Percentiles rank a stretch among this genome's conserved stretches.
These are phyloP conservation scores for Candida oleophila DNA, from an alignment of 805 yeast species.

Conservation along the genomic window DNA sequence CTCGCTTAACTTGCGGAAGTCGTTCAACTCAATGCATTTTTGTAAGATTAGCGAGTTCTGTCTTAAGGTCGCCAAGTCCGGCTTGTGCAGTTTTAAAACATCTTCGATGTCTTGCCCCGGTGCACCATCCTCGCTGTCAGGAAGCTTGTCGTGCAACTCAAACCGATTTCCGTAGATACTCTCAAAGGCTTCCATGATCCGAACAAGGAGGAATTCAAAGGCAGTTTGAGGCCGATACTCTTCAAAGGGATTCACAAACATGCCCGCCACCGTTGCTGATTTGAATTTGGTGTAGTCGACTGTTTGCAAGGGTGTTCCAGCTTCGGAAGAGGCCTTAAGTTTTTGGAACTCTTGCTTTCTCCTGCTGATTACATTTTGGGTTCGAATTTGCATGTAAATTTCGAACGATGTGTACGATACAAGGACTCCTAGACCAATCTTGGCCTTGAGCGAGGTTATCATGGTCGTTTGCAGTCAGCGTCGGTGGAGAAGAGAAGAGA, in stretches of 20 bases:
- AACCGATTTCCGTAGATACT: constrained; percentile 39
- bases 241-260: constrained; percentile 86
- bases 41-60: constrained; percentile 29
- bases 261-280: constrained; percentile 57
- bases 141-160: constrained; percentile 35
- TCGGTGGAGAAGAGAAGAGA: too few species aligned
- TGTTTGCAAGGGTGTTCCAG: constrained; percentile 14
- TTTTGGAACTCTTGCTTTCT: constrained; percentile 34
- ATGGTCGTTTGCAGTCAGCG: too few species aligned
- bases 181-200: constrained; percentile 70
- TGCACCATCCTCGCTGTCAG: constrained; percentile 58
- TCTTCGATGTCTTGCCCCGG: constrained; percentile 53
- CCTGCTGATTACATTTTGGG: constrained; percentile 52
- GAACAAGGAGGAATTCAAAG: constrained; percentile 75
- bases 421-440: constrained; percentile 42
- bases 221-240: constrained; percentile 90
- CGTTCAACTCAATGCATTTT: constrained; percentile 20
- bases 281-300: constrained; percentile 23
- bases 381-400: constrained; percentile 53
- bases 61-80: constrained; percentile 50
- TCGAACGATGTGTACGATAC: constrained; percentile 66
- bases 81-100: constrained; percentile 58
- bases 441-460: constrained; percentile 28
- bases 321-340: constrained; percentile 10
- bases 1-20: constrained; percentile 15